A percentile compares a stretch with the other conserved stretches of the same genome.
These are phyloP conservation scores for Nymphaea thermarum DNA, from an alignment of 164 flowering plant genomes.

Conservation along the genomic window DNA sequence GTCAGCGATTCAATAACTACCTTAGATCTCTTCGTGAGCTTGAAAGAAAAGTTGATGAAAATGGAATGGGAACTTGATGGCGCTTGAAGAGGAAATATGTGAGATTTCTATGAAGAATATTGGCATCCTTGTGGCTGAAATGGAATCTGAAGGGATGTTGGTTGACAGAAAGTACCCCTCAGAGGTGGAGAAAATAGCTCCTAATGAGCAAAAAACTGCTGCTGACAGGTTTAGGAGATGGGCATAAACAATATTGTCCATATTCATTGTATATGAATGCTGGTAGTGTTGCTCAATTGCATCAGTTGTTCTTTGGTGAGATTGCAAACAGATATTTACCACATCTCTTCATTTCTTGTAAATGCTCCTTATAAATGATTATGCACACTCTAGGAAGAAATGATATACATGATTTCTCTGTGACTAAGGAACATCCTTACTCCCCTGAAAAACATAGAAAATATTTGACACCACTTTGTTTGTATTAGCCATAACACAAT, in stretches of 20 bases:
- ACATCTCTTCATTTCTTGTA: too few species aligned
- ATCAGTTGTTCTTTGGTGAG: constrained; percentile 79
- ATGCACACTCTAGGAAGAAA: background rate
- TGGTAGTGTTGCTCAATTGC: constrained; percentile 85
- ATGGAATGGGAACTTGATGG: constrained; percentile 43
- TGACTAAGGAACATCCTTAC: too few species aligned
- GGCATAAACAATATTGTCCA: constrained; percentile 69
- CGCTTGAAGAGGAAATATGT: constrained; percentile 32
- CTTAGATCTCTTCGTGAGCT: constrained; percentile 59
- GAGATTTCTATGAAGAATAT: constrained; percentile 55
- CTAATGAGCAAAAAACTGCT: constrained; percentile 52
- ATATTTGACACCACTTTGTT: too few species aligned
- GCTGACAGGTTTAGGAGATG: constrained; percentile 68
- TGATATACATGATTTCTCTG: too few species aligned
- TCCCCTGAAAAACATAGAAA: too few species aligned
- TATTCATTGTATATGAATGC: constrained; percentile 91
- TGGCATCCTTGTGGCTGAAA: constrained; percentile 76
- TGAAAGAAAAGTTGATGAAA: constrained; percentile 32
- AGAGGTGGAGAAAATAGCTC: constrained; percentile 78
- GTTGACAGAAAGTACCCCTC: constrained; percentile 75
- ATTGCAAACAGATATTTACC: constrained; percentile 41
- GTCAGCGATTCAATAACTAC: constrained; percentile 84
- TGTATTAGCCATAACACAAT: too few species aligned
- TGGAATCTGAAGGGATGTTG: constrained; percentile 97
- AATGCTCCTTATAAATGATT: background rate